Evolutionary conservation across 495 filamentous ascomycete species (phyloP).

Genomic region (Penicillium herquei): DNA sequence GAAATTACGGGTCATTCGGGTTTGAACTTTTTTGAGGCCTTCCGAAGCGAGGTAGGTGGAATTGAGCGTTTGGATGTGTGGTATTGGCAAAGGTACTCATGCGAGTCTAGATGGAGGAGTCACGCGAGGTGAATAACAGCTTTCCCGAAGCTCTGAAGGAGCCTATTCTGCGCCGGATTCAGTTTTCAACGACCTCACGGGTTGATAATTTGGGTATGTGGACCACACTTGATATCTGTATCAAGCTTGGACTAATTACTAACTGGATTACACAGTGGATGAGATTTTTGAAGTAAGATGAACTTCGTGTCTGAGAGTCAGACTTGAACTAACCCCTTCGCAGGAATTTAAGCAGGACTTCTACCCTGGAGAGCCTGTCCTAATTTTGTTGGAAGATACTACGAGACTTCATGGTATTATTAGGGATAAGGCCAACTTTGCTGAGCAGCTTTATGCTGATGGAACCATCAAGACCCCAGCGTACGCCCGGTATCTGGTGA

Average conservation of each 20-base stretch:
- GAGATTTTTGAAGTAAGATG: slow-evolving; percentile 60
- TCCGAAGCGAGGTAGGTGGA: slow-evolving; percentile 81
- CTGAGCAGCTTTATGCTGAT: slow-evolving; percentile 58
- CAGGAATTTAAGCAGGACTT: slow-evolving; percentile 92
- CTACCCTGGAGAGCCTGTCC: slow-evolving; percentile 86
- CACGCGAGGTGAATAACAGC: slow-evolving; percentile 81
- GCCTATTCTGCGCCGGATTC: slow-evolving; percentile 82
- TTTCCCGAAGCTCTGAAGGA: slow-evolving; percentile 92
- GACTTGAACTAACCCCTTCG: slow-evolving; percentile 32
- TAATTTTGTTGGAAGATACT: slow-evolving; percentile 65
- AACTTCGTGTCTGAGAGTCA: background rate
- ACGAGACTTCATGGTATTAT: slow-evolving; percentile 75
- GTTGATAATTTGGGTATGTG: slow-evolving; percentile 82
- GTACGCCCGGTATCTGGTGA: slow-evolving; percentile 80
- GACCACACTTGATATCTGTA: background rate
- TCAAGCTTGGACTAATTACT: slow-evolving; percentile 21
- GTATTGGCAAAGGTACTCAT: slow-evolving; percentile 4
- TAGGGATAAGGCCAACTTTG: slow-evolving; percentile 81
- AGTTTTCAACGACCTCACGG: slow-evolving; percentile 86
- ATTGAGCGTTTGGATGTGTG: too few relatives aligned
- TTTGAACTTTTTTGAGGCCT: slow-evolving; percentile 89
- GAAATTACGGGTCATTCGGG: slow-evolving; percentile 92
- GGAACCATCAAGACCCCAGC: slow-evolving; percentile 61
- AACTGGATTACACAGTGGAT: slow-evolving; percentile 53
- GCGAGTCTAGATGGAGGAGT: slow-evolving; percentile 66